Conservation (phyloP, 2,329 filamentous ascomycete species). For the Lachnellula cervina region DNA sequence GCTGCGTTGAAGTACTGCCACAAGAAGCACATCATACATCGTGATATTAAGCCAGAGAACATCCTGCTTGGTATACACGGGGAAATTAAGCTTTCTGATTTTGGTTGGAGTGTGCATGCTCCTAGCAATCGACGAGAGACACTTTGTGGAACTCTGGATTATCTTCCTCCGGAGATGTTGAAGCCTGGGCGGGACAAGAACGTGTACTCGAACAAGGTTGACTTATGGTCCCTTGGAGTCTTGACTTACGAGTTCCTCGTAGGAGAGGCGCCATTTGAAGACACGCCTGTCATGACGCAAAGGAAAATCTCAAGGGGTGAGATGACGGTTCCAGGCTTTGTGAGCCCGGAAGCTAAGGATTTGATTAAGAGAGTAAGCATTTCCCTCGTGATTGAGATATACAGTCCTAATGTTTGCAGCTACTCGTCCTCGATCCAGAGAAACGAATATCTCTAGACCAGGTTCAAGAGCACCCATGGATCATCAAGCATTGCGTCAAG, state of each 20-base stretch:
- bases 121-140: slow-evolving; percentile 91
- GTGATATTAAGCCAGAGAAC: slow-evolving; percentile 97
- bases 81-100: slow-evolving; percentile 98
- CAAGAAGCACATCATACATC: slow-evolving; percentile 95
- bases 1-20: slow-evolving; percentile 84
- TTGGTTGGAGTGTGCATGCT: slow-evolving; percentile 97
- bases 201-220: slow-evolving; percentile 91
- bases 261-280: slow-evolving; percentile 94
- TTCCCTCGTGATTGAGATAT: not conserved
- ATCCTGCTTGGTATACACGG: slow-evolving; percentile 94
- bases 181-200: slow-evolving; percentile 66
- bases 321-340: slow-evolving; percentile 86
- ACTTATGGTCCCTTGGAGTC: slow-evolving; percentile 92
- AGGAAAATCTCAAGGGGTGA: slow-evolving; percentile 82
- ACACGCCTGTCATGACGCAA: slow-evolving; percentile 91
- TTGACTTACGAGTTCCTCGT: slow-evolving; percentile 95
- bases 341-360: slow-evolving; percentile 85
- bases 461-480: slow-evolving; percentile 89
- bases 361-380: slow-evolving; percentile 78
- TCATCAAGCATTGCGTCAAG: slow-evolving; percentile 78
- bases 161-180: slow-evolving; percentile 97
- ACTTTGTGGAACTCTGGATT: slow-evolving; percentile 96
- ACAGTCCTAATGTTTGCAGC: slow-evolving; percentile 41
- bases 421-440: slow-evolving; percentile 88
- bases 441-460: slow-evolving; percentile 88